These are phyloP conservation scores for Xanthoconium separans DNA, from an alignment of 1,284 basidiomycete species.

Conservation along the genomic window DNA sequence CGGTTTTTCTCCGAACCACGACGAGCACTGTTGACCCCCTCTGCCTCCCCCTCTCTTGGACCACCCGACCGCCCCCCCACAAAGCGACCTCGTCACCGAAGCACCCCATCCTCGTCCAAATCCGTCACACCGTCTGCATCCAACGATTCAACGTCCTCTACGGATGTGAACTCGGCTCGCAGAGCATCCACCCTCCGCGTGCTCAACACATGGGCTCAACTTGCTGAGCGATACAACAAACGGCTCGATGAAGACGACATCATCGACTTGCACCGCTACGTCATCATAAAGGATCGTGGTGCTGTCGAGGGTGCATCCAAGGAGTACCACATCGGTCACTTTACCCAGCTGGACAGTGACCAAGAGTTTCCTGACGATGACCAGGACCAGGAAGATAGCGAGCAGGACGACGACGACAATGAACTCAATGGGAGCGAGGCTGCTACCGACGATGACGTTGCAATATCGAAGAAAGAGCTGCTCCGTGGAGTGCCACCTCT, in stretches of 20 bases:
- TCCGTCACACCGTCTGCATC: slow-evolving; percentile 30
- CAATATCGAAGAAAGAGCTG: slow-evolving; percentile 31
- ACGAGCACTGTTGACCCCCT: slow-evolving; percentile 25
- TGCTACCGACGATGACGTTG: slow-evolving; percentile 27
- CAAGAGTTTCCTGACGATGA: slow-evolving; percentile 30
- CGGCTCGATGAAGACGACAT: slow-evolving; percentile 75
- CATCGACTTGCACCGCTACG: slow-evolving; percentile 57
- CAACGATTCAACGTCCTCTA: slow-evolving; percentile 24
- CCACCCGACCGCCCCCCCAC: slow-evolving; percentile 36
- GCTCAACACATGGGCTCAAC: slow-evolving; percentile 59
- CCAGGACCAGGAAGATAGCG: slow-evolving; percentile 29
- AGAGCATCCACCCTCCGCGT: slow-evolving; percentile 57
- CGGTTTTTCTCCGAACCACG: slow-evolving; percentile 14
- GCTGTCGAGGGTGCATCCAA: slow-evolving; percentile 47
- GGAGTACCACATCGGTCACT: slow-evolving; percentile 47
- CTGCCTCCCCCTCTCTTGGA: slow-evolving; percentile 28
- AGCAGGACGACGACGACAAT: slow-evolving; percentile 33
- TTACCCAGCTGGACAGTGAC: slow-evolving; percentile 43
- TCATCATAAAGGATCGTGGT: slow-evolving; percentile 66
- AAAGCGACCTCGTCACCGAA: slow-evolving; percentile 40
- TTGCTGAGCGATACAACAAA: slow-evolving; percentile 64
- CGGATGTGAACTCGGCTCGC: slow-evolving; percentile 51
- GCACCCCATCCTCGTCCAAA: slow-evolving; percentile 29
- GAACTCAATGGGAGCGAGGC: slow-evolving; percentile 25
- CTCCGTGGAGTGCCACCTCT: slow-evolving; percentile 43